Evolutionary conservation across 768 basidiomycete genomes (phyloP).

Genomic region (Xerocomellus amylosporus): DNA sequence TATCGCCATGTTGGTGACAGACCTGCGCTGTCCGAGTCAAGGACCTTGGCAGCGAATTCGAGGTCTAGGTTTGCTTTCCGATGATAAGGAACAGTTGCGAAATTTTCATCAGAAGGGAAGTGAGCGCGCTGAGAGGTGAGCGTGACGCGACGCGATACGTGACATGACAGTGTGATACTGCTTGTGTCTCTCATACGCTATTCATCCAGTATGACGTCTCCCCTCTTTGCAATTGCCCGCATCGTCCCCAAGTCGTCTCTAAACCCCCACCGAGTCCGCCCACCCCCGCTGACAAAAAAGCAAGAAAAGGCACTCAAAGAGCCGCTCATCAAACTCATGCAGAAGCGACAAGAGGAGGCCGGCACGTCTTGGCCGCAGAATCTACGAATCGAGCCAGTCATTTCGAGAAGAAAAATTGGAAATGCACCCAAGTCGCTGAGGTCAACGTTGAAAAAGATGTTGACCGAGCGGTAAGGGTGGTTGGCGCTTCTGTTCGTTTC

Average conservation of each 20-base stretch:
- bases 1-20: no score
- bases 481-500: background rate
- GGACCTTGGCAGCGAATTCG: no score
- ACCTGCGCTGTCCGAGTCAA: no score
- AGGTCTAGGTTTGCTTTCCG: no score
- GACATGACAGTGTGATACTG: no score
- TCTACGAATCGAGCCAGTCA: conserved; percentile 47
- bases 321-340: conserved; percentile 43
- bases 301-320: conserved; percentile 28
- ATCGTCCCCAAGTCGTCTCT: conserved; percentile 38
- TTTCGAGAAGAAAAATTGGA: conserved; percentile 39
- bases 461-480: conserved; percentile 32
- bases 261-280: conserved; percentile 19
- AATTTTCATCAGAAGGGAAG: background rate
- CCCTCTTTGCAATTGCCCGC: conserved; percentile 33
- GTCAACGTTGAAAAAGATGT: conserved; percentile 39
- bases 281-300: conserved; percentile 33
- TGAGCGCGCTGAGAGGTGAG: no score
- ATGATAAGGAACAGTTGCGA: no score
- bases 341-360: conserved; percentile 37
- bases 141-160: no score
- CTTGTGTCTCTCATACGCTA: no score
- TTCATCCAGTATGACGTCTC: conserved; percentile 5
- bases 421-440: conserved; percentile 39
- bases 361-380: conserved; percentile 46